Percentiles rank a stretch among this genome's conserved stretches.
Evolutionary conservation across 2,329 filamentous ascomycete species (phyloP).

Genomic region (Scedosporium boydii): DNA sequence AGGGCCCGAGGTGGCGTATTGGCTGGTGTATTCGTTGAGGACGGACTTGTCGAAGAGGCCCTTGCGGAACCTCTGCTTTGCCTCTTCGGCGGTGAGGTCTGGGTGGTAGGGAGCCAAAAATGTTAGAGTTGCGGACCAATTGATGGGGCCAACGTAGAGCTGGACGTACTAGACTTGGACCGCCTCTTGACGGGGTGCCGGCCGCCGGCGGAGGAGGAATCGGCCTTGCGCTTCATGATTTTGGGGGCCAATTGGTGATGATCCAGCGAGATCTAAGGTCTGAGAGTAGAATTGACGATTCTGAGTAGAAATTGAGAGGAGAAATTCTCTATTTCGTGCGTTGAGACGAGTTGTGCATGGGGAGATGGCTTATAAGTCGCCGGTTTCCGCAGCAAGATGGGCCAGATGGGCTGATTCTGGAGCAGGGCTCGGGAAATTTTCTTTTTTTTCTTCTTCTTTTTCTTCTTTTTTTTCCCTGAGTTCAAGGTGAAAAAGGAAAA

Average conservation of each 20-base stretch:
- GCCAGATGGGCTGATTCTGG: neutral
- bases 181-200: constrained; percentile 42
- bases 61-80: constrained; percentile 51
- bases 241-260: neutral
- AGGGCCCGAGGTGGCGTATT: constrained; percentile 55
- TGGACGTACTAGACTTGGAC: constrained; percentile 34
- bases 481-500: neutral
- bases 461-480: neutral
- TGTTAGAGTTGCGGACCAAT: constrained; percentile 1
- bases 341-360: neutral
- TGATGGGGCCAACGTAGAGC: neutral
- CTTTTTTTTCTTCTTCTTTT: neutral
- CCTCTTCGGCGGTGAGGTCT: constrained; percentile 40
- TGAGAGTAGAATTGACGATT: neutral
- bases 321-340: neutral
- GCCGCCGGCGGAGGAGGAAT: constrained; percentile 30
- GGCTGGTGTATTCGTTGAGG: constrained; percentile 47
- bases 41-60: constrained; percentile 55
- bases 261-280: neutral
- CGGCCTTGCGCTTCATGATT: constrained; percentile 53
- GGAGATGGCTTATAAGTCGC: neutral
- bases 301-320: constrained; percentile 3
- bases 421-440: neutral
- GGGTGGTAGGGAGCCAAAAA: neutral
- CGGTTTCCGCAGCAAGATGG: neutral